A percentile compares a stretch with the other conserved stretches of the same genome.
Conservation (phyloP, 805 yeast genomes). For the Kockiozyma suomiensis region DNA sequence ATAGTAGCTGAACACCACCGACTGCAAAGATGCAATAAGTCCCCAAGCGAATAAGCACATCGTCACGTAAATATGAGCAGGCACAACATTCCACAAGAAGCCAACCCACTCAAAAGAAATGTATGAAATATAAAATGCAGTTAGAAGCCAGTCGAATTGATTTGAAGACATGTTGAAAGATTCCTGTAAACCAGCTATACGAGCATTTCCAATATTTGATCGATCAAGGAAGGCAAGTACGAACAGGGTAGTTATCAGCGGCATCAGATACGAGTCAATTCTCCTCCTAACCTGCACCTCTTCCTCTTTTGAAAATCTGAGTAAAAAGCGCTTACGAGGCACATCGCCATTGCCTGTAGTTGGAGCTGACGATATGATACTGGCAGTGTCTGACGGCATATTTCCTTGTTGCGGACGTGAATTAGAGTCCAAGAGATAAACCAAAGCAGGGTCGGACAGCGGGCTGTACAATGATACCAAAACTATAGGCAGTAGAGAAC, state of each 20-base stretch:
- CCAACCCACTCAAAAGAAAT: slow-evolving; percentile 33
- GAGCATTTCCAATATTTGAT: slow-evolving; percentile 63
- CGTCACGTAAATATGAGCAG: slow-evolving; percentile 51
- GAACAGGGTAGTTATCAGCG: slow-evolving; percentile 50
- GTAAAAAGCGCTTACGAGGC: slow-evolving; percentile 19
- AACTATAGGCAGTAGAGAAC: no score
- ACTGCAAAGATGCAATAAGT: slow-evolving; percentile 52
- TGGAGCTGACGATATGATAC: neutral
- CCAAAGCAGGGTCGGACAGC: neutral
- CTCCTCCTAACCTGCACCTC: slow-evolving; percentile 27
- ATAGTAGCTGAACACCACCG: slow-evolving; percentile 49
- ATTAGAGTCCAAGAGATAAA: neutral
- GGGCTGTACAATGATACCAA: neutral
- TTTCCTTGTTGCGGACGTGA: neutral
- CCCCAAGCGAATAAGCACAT: slow-evolving; percentile 56
- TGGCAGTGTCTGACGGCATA: slow-evolving; percentile 7
- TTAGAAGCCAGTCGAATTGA: slow-evolving; percentile 34
- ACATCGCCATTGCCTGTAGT: slow-evolving; percentile 4
- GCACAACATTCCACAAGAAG: slow-evolving; percentile 40
- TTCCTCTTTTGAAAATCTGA: slow-evolving; percentile 27
- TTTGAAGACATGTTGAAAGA: slow-evolving; percentile 38
- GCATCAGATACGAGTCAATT: slow-evolving; percentile 39
- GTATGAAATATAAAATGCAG: slow-evolving; percentile 34
- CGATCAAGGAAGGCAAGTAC: slow-evolving; percentile 55
- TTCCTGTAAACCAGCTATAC: slow-evolving; percentile 52